Evolutionary conservation across 2,329 filamentous ascomycete genomes (phyloP).

Genomic region (Fusarium paranaense): DNA sequence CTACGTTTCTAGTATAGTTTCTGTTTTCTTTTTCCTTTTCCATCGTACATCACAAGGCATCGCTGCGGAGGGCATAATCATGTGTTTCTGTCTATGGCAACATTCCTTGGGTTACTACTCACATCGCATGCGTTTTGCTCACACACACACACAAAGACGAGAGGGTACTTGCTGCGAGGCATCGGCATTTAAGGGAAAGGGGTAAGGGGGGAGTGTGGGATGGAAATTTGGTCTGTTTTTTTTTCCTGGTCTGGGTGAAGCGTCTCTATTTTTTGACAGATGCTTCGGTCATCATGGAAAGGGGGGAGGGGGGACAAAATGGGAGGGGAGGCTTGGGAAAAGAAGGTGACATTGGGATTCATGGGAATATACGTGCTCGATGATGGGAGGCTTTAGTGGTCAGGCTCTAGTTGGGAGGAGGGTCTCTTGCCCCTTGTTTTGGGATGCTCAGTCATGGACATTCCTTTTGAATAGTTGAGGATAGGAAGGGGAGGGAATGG

Average conservation of each 20-base stretch:
- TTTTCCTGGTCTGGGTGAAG: not conserved
- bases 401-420: not conserved
- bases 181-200: constrained; percentile 23
- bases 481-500: constrained; percentile 43
- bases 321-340: not conserved
- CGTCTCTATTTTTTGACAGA: not conserved
- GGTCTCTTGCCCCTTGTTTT: not conserved
- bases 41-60: constrained; percentile 26
- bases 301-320: not conserved
- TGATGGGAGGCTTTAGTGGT: not conserved
- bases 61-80: constrained; percentile 33
- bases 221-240: not conserved
- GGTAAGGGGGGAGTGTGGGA: constrained; percentile 5
- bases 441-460: constrained; percentile 27
- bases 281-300: not conserved
- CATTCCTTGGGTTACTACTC: constrained; percentile 21
- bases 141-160: constrained; percentile 36
- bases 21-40: constrained; percentile 14
- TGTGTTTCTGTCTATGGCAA: constrained; percentile 1
- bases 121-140: constrained; percentile 22
- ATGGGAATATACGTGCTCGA: not conserved
- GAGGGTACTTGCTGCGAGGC: constrained; percentile 43
- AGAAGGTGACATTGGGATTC: constrained; percentile 2
- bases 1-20: not conserved
- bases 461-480: constrained; percentile 39